A percentile compares a stretch with the other conserved stretches of the same genome.
These are phyloP conservation scores for Curvularia lunata DNA, from an alignment of 2,329 filamentous ascomycete genomes.

Conservation along the genomic window DNA sequence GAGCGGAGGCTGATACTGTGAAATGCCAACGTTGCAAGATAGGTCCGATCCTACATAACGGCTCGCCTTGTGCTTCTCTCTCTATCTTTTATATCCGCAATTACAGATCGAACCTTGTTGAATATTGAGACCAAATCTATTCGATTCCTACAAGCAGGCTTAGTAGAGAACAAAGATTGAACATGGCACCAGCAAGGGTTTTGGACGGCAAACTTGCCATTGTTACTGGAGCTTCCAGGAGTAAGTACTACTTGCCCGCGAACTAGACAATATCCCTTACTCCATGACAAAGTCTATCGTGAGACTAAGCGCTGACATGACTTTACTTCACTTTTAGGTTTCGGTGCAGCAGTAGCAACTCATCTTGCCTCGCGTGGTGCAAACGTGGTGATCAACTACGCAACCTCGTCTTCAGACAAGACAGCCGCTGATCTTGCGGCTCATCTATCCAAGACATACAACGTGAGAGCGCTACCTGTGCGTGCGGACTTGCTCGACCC, in stretches of 20 bases:
- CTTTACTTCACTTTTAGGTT: slow-evolving; percentile 5
- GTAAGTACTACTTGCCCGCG: not conserved
- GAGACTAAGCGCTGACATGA: not conserved
- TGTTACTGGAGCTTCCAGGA: slow-evolving; percentile 13
- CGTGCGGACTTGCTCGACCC: slow-evolving; percentile 14
- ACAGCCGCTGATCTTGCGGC: slow-evolving; percentile 9
- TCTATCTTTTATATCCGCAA: not conserved
- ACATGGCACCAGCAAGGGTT: slow-evolving; percentile 3
- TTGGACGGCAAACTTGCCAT: slow-evolving; percentile 17
- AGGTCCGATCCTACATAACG: slow-evolving; percentile 5
- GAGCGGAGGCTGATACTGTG: not conserved
- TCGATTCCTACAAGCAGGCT: not conserved
- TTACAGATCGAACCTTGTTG: not conserved
- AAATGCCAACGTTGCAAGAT: not conserved
- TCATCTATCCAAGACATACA: slow-evolving; percentile 16
- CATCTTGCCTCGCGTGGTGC: slow-evolving; percentile 13
- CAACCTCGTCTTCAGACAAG: slow-evolving; percentile 8
- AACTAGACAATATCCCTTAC: not conserved
- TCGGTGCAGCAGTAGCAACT: slow-evolving; percentile 14
- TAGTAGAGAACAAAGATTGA: not conserved
- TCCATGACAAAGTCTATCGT: not conserved
- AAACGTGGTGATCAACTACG: slow-evolving; percentile 15
- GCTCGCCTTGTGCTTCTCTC: not conserved
- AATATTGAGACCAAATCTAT: not conserved
- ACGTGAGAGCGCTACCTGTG: slow-evolving; percentile 12